Percentiles rank a stretch among this genome's conserved stretches.
Conservation (phyloP, 805 yeast species). For the Yarrowia sp. region DNA sequence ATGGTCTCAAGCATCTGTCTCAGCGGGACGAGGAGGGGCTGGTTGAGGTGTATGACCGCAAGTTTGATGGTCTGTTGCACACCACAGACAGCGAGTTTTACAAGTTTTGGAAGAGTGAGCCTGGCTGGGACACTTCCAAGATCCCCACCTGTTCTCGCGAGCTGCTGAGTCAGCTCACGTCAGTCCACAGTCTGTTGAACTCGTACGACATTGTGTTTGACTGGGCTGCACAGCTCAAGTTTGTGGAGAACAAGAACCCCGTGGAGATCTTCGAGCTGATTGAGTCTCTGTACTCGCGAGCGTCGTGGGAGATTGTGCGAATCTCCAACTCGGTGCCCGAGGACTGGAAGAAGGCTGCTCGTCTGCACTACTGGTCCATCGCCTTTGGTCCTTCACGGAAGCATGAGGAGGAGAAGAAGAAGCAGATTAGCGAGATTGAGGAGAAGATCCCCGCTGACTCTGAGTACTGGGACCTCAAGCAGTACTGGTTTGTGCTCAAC, state of each 20-base stretch:
- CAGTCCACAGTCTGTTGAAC: slow-evolving; percentile 23
- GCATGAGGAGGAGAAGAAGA: slow-evolving; percentile 32
- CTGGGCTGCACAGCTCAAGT: slow-evolving; percentile 29
- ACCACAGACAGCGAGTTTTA: slow-evolving; percentile 38
- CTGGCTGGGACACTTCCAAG: slow-evolving; percentile 34
- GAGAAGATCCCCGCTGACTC: slow-evolving; percentile 26
- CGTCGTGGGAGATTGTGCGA: slow-evolving; percentile 39
- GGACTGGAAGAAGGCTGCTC: slow-evolving; percentile 37
- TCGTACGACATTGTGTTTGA: slow-evolving; percentile 34
- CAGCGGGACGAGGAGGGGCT: slow-evolving; percentile 4
- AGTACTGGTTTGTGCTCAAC: slow-evolving; percentile 36
- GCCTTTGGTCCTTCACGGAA: slow-evolving; percentile 27
- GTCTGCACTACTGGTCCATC: slow-evolving; percentile 19
- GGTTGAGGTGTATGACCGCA: slow-evolving; percentile 35
- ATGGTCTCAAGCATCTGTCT: slow-evolving; percentile 39
- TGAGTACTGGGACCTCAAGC: slow-evolving; percentile 30
- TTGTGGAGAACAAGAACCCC: slow-evolving; percentile 18
- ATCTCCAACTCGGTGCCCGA: slow-evolving; percentile 36
- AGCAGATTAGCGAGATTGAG: slow-evolving; percentile 27
- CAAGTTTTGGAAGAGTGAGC: slow-evolving; percentile 37
- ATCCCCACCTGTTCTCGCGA: slow-evolving; percentile 19
- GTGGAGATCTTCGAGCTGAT: slow-evolving; percentile 14
- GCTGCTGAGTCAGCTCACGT: slow-evolving; percentile 27
- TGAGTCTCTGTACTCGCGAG: slow-evolving; percentile 20
- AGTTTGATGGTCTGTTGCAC: slow-evolving; percentile 33